phyloP scores from a whole-genome alignment of 2,329 filamentous ascomycete genomes.

The Sclerotinia borealis region DNA sequence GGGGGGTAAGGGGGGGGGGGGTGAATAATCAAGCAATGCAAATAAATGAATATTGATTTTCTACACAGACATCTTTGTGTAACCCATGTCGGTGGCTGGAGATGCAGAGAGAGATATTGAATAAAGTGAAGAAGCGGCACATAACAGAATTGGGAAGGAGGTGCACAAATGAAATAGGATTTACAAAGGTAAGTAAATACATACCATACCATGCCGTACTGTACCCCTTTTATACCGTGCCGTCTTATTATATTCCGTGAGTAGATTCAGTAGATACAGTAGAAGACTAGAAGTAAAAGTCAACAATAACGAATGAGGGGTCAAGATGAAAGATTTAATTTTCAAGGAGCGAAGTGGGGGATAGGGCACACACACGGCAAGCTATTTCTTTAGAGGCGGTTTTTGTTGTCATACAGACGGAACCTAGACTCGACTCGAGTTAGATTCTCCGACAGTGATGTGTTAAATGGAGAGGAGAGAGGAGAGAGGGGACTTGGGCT shows the following conservation, averaged over 20 bases:
- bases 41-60: neutral
- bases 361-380: neutral
- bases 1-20: neutral
- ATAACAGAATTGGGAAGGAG: slow-evolving; percentile 1
- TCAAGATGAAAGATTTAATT: neutral
- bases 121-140: neutral
- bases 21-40: neutral
- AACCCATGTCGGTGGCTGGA: slow-evolving; percentile 10
- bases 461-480: neutral
- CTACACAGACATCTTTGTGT: slow-evolving; percentile 3
- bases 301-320: slow-evolving; percentile 1
- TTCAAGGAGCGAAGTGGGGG: neutral
- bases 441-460: neutral
- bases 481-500: neutral
- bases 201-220: neutral
- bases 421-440: neutral
- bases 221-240: neutral
- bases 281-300: no score
- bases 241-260: neutral
- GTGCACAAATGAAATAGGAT: neutral
- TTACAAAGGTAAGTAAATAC: neutral
- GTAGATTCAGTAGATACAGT: no score
- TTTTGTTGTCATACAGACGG: neutral
- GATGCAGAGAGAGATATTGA: neutral
- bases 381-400: neutral